phyloP scores from a whole-genome alignment of 2,329 filamentous ascomycete species.

The Reticulascus tulasneorum region DNA sequence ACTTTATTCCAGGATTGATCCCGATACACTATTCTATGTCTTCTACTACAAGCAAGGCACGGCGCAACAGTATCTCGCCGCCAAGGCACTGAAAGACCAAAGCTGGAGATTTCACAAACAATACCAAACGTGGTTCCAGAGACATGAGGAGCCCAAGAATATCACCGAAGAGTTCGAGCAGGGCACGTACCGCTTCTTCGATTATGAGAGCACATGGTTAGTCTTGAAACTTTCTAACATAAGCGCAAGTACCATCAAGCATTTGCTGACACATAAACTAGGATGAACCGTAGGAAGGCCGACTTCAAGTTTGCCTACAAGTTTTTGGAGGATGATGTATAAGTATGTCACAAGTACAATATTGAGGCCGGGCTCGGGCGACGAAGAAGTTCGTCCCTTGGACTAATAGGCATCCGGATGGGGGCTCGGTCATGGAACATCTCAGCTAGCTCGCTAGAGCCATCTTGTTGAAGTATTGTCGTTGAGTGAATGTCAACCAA shows the following conservation, averaged over 20 bases:
- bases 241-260: slow-evolving; percentile 18
- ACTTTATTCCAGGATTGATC: slow-evolving; percentile 84
- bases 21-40: slow-evolving; percentile 95
- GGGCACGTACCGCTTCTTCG: slow-evolving; percentile 98
- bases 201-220: slow-evolving; percentile 98
- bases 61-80: slow-evolving; percentile 91
- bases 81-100: slow-evolving; percentile 95
- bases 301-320: slow-evolving; percentile 99
- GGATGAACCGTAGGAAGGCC: slow-evolving; percentile 98
- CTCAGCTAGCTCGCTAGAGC: too few species aligned
- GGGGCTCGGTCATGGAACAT: too few species aligned
- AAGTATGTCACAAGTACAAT: slow-evolving; percentile 15
- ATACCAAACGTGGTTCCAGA: slow-evolving; percentile 99
- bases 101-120: slow-evolving; percentile 99
- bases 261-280: slow-evolving; percentile 32
- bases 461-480: too few species aligned
- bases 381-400: too few species aligned
- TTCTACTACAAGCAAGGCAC: slow-evolving; percentile 99
- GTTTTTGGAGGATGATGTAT: slow-evolving; percentile 92
- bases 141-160: slow-evolving; percentile 96
- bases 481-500: too few species aligned
- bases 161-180: slow-evolving; percentile 99
- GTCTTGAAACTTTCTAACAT: slow-evolving; percentile 27
- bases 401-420: too few species aligned
- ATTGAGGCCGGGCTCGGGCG: too few species aligned